Percentiles rank a stretch among this genome's conserved stretches.
Evolutionary conservation across 257 asterid species (phyloP).

Genomic region (Capsicum pubescens): DNA sequence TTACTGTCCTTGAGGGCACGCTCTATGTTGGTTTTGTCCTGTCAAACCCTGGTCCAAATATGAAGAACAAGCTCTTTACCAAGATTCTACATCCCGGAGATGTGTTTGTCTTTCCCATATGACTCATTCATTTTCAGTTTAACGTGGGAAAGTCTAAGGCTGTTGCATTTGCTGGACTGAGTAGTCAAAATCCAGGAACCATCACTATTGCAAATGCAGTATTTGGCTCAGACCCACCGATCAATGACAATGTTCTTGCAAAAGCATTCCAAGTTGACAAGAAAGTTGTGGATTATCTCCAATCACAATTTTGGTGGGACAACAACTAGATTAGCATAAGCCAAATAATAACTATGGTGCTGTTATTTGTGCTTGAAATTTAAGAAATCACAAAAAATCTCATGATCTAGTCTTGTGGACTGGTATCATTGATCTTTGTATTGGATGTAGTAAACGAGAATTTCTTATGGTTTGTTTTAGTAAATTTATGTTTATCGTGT

Average conservation of each 20-base stretch:
- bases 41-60: constrained; percentile 17
- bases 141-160: neutral
- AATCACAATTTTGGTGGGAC: neutral
- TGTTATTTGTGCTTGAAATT: neutral
- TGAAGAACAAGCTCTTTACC: neutral
- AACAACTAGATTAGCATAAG: neutral
- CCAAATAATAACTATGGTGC: neutral
- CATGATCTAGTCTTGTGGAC: neutral
- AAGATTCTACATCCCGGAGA: constrained; percentile 10
- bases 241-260: neutral
- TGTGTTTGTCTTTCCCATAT: neutral
- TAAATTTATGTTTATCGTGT: neutral
- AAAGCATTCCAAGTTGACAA: constrained; percentile 15
- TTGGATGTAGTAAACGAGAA: neutral
- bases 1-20: neutral
- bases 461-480: neutral
- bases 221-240: constrained; percentile 18
- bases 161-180: neutral
- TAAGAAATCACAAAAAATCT: neutral
- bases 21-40: constrained; percentile 14
- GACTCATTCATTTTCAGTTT: neutral
- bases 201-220: constrained; percentile 1
- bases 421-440: neutral
- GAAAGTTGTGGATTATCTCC: constrained; percentile 2
- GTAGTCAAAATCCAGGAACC: neutral